Evolutionary conservation across 805 yeast species (phyloP).

Genomic region (Barnettozyma populi): DNA sequence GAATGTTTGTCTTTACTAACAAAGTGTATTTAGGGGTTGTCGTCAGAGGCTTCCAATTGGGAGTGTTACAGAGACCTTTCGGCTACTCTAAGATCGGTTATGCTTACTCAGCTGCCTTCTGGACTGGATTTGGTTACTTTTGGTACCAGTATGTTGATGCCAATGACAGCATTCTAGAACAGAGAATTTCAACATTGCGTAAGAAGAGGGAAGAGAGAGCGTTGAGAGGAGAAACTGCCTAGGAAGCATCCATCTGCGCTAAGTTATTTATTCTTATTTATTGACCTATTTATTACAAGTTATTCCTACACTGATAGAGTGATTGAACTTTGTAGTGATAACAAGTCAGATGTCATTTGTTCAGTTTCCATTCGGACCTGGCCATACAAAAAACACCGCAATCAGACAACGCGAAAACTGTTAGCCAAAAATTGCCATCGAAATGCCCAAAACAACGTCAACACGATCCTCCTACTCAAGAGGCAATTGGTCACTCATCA

Average conservation of each 20-base stretch:
- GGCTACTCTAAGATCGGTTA: constrained; percentile 35
- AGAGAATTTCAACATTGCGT: constrained; percentile 32
- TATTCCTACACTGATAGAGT: neutral
- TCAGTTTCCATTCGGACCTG: neutral
- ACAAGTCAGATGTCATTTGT: too few species aligned
- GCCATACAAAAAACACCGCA: neutral
- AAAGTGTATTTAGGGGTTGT: constrained; percentile 27
- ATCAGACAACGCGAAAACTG: neutral
- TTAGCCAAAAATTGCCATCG: neutral
- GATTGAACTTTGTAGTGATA: neutral
- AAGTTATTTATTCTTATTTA: constrained; percentile 4
- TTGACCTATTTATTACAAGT: constrained; percentile 4
- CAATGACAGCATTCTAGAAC: constrained; percentile 33
- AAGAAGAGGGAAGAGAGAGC: constrained; percentile 31
- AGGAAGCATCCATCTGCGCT: neutral
- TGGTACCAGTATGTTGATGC: constrained; percentile 34
- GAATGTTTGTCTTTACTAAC: neutral
- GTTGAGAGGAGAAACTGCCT: neutral
- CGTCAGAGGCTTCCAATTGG: constrained; percentile 41
- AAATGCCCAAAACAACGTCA: neutral
- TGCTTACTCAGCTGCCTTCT: constrained; percentile 38
- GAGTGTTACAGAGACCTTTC: constrained; percentile 37
- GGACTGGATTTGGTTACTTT: constrained; percentile 38
- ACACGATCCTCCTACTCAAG: neutral
- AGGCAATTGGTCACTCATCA: neutral